These are phyloP conservation scores for Cladophialophora psammophila DNA, from an alignment of 2,329 filamentous ascomycete genomes.

Conservation along the genomic window DNA sequence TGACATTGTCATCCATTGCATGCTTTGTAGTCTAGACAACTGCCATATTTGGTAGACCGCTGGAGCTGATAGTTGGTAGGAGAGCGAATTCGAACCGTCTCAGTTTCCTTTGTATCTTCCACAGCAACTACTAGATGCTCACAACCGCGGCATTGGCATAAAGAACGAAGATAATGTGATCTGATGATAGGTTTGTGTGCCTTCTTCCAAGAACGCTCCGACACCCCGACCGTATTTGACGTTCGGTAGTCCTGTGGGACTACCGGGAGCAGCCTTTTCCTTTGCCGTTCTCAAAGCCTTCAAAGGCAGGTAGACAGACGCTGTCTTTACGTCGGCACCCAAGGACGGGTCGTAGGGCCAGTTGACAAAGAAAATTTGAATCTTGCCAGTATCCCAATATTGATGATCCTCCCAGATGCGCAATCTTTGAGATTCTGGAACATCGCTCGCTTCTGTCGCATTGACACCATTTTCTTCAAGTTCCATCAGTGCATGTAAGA, in stretches of 20 bases:
- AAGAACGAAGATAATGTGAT: conserved; percentile 40
- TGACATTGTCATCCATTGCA: not conserved
- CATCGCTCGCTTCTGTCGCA: conserved; percentile 29
- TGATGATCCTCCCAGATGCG: conserved; percentile 40
- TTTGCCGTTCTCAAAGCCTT: conserved; percentile 27
- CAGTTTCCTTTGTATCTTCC: not conserved
- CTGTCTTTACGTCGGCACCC: conserved; percentile 33
- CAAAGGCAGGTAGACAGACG: conserved; percentile 29
- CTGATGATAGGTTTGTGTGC: conserved; percentile 36
- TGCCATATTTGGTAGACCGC: not conserved
- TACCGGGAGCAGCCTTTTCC: conserved; percentile 26
- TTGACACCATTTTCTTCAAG: conserved; percentile 35
- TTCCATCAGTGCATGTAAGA: conserved; percentile 33
- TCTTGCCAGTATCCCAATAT: conserved; percentile 38
- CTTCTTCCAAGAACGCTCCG: conserved; percentile 37
- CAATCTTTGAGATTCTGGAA: conserved; percentile 34
- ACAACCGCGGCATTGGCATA: conserved; percentile 38
- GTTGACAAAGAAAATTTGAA: conserved; percentile 38
- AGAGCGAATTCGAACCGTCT: not conserved
- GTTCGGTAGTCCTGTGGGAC: conserved; percentile 32
- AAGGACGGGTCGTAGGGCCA: conserved; percentile 36
- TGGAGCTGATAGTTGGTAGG: not conserved
- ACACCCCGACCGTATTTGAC: conserved; percentile 37
- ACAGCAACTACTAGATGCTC: conserved; percentile 1
- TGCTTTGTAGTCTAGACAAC: not conserved